phyloP scores from a whole-genome alignment of 345 rosid genomes.

The Salix viminalis region DNA sequence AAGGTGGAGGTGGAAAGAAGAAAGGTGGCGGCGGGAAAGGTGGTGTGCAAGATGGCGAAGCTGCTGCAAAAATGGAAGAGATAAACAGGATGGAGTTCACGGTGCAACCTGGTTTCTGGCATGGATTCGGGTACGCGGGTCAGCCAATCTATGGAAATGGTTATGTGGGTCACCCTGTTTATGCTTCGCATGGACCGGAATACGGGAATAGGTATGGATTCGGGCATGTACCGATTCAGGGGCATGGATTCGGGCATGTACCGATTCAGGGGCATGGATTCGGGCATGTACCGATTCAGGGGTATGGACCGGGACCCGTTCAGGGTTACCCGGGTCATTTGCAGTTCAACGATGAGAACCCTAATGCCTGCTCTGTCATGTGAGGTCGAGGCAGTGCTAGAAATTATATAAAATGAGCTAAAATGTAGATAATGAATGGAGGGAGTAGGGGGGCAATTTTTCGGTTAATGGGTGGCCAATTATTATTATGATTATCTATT shows the following conservation, averaged over 20 bases:
- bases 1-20: slow-evolving; percentile 8
- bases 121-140: slow-evolving; percentile 6
- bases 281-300: slow-evolving; percentile 10
- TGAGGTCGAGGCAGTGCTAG: neutral
- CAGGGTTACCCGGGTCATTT: slow-evolving; percentile 30
- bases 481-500: neutral
- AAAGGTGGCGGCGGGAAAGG: slow-evolving; percentile 26
- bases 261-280: slow-evolving; percentile 2
- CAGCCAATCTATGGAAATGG: slow-evolving; percentile 16
- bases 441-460: neutral
- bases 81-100: slow-evolving; percentile 35
- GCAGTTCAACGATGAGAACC: slow-evolving; percentile 62
- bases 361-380: slow-evolving; percentile 32
- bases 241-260: slow-evolving; percentile 1
- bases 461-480: neutral
- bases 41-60: slow-evolving; percentile 21
- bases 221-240: neutral
- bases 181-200: neutral
- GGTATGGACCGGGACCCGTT: neutral
- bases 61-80: slow-evolving; percentile 8
- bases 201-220: slow-evolving; percentile 9
- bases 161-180: slow-evolving; percentile 5
- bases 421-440: slow-evolving; percentile 9
- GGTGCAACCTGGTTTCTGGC: slow-evolving; percentile 34
- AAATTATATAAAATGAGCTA: neutral